A percentile compares a stretch with the other conserved stretches of the same genome.
phyloP scores from a whole-genome alignment of 1,139 yeast genomes.

The Nakaseomyces uthaithaninus region DNA sequence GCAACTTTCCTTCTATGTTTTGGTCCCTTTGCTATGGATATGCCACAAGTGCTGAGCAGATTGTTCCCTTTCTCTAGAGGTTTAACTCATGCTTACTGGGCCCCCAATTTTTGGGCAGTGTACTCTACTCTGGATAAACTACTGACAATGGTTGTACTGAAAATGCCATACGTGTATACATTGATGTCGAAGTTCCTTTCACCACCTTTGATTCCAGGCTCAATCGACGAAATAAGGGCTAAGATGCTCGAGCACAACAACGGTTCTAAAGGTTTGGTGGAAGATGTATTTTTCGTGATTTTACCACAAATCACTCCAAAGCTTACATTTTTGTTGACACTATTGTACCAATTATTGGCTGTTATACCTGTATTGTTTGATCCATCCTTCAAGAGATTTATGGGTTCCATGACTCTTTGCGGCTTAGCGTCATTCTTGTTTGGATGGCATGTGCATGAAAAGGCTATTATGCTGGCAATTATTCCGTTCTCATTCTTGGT shows the following conservation, averaged over 20 bases:
- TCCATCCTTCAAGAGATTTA: slow-evolving; percentile 69
- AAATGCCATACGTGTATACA: slow-evolving; percentile 40
- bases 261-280: slow-evolving; percentile 76
- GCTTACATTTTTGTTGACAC: slow-evolving; percentile 66
- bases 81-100: slow-evolving; percentile 97
- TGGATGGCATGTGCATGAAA: slow-evolving; percentile 99
- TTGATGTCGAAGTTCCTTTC: slow-evolving; percentile 28
- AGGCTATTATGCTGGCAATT: slow-evolving; percentile 83
- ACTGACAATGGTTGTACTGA: slow-evolving; percentile 45
- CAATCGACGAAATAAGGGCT: slow-evolving; percentile 26
- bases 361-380: slow-evolving; percentile 64
- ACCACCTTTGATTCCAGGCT: slow-evolving; percentile 26
- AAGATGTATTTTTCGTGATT: slow-evolving; percentile 75
- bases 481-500: slow-evolving; percentile 81
- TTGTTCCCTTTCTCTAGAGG: slow-evolving; percentile 94
- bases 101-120: slow-evolving; percentile 94
- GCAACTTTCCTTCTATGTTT: slow-evolving; percentile 61
- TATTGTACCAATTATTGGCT: slow-evolving; percentile 70
- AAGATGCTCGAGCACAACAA: slow-evolving; percentile 38
- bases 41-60: slow-evolving; percentile 59
- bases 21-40: slow-evolving; percentile 65
- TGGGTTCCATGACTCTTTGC: slow-evolving; percentile 80
- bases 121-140: slow-evolving; percentile 80
- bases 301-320: slow-evolving; percentile 76
- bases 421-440: slow-evolving; percentile 86